These are phyloP conservation scores for Astragalus membranaceus DNA, from an alignment of 306 rosid genomes.

Conservation along the genomic window DNA sequence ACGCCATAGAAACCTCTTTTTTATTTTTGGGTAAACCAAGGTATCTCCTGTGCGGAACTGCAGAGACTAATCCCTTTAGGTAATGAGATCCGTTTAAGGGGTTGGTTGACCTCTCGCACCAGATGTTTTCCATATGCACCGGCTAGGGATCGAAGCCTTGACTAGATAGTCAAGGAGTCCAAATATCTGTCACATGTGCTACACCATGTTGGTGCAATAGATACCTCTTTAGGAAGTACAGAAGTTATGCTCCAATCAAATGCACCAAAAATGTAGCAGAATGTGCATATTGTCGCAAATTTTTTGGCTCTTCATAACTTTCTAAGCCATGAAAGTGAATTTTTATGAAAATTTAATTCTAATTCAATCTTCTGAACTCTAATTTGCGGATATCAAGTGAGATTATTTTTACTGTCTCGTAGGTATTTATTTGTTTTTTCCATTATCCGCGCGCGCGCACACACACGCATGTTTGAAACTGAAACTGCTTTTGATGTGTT, in stretches of 20 bases:
- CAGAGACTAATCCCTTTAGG: no score
- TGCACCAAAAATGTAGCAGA: neutral
- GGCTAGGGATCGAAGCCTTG: no score
- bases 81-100: no score
- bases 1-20: neutral
- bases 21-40: no score
- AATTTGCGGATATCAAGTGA: neutral
- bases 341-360: constrained; percentile 22
- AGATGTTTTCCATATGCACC: no score
- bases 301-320: neutral
- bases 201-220: no score
- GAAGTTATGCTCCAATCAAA: neutral
- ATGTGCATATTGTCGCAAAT: neutral
- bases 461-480: no score
- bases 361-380: neutral
- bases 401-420: neutral
- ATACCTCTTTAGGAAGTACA: neutral
- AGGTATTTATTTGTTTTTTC: neutral
- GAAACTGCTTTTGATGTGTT: neutral
- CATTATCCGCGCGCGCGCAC: no score
- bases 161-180: no score
- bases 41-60: no score
- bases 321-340: neutral
- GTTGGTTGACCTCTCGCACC: no score
- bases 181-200: no score